Base-by-base conservation (phyloP, 345 rosid species). In the Geranium brycei region DNA sequence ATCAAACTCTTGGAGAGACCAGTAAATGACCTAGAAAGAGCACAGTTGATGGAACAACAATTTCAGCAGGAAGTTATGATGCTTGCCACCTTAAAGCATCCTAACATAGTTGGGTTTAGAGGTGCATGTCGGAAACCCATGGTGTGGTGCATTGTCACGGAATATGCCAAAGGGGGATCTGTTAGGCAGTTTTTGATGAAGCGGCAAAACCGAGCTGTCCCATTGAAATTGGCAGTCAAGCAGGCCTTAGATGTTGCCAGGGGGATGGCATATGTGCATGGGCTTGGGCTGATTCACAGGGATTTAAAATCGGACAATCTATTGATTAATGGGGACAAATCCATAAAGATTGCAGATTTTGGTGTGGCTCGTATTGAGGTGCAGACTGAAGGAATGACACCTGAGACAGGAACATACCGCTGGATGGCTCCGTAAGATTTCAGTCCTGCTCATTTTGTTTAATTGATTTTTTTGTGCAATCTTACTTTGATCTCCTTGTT, bases 1-100 rank as follows among this genome's bases (percentile, higher is more conserved):
- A 82, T 82, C 57, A 82, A 82, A 78, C 71, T 82, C 57, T 69
- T 82, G 60, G 82, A 82, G 77, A 78, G 84, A 73, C 87, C 84
- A 0, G 80, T 73, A 38, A 71, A 80, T 73, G 68, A 69, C 56
- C 77, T 76, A 0, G 79, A 78, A 58, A 82, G 47, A 67, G 87
- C 84, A 0, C 79, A 77, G 56, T 61, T 71, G 63, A 77, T 80
- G 84, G 87, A 76, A 63, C 87, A 82, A 63, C 87, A 80, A 55
- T 80, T 77, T 68, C 84, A 82, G 66, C 87, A 80, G 66, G 82
- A 80, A 66, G 80, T 79, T 17, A 77, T 75, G 82, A 82, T 82
- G 87, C 80, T 82, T 63, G 84, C 87, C 13, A 77, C 76, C 35
- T 68, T 82, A 59, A 82, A 78, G 71, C 87, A 80, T 66, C 69